A percentile compares a stretch with the other conserved stretches of the same genome.
These are phyloP conservation scores for Bonnemaisonia californica DNA, from an alignment of 31 red algal species.

Conservation along the genomic window DNA sequence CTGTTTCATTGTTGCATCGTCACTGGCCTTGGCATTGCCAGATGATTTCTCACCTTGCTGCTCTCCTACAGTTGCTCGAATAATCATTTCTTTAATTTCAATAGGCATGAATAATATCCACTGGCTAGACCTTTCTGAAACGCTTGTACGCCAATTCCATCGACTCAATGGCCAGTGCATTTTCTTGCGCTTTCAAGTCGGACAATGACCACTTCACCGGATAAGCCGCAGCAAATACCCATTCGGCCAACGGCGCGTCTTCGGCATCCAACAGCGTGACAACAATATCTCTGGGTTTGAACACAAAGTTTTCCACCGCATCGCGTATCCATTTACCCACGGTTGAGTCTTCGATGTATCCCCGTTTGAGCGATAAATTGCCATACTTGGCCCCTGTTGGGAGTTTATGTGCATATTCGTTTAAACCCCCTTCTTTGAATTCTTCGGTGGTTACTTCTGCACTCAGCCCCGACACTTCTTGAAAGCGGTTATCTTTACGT, in stretches of 20 bases:
- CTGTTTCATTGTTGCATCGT: too few relatives aligned
- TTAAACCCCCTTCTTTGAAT: neutral
- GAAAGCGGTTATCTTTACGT: too few relatives aligned
- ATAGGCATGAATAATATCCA: neutral
- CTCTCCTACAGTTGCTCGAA: too few relatives aligned
- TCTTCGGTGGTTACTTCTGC: neutral
- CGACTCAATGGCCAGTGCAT: neutral
- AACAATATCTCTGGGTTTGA: neutral
- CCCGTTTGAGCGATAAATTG: neutral
- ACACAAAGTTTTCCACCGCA: neutral
- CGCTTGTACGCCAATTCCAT: neutral
- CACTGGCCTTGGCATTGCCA: too few relatives aligned
- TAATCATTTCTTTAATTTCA: neutral
- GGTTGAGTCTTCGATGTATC: neutral
- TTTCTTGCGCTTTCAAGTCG: neutral
- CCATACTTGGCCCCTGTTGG: neutral
- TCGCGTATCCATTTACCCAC: neutral
- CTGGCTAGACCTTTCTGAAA: neutral
- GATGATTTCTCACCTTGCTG: too few relatives aligned
- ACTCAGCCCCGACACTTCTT: neutral
- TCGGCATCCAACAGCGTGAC: neutral
- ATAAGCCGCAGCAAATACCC: neutral
- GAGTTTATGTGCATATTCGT: neutral
- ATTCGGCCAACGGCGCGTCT: neutral
- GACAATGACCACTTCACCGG: neutral